phyloP scores from a whole-genome alignment of 257 asterid species.

The Fraxinus pennsylvanica region DNA sequence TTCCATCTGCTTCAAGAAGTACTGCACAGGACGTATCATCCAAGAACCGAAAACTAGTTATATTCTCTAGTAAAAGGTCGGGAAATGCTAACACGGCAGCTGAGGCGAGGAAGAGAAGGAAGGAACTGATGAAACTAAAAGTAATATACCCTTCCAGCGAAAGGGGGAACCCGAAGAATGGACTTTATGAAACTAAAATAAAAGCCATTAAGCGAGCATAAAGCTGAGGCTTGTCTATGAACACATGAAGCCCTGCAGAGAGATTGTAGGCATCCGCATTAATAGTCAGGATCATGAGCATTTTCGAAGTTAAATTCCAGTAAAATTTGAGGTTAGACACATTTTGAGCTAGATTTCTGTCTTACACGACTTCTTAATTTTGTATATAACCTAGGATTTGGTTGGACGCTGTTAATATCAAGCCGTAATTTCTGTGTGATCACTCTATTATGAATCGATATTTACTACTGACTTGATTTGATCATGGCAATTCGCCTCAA shows the following conservation, averaged over 20 bases:
- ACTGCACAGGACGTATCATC: neutral
- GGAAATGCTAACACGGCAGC: conserved; percentile 23
- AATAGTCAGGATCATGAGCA: too few relatives aligned
- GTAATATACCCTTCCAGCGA: conserved; percentile 11
- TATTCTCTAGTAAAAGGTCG: neutral
- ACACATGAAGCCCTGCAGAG: too few relatives aligned
- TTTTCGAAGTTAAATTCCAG: too few relatives aligned
- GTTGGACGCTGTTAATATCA: neutral
- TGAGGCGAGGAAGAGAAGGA: conserved; percentile 48
- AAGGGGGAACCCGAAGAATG: conserved; percentile 28
- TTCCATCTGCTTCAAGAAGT: conserved; percentile 19
- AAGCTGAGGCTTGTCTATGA: neutral
- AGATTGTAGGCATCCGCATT: too few relatives aligned
- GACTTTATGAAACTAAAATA: too few relatives aligned
- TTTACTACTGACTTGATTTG: too few relatives aligned
- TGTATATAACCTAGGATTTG: neutral
- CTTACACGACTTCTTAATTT: neutral
- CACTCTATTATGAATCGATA: too few relatives aligned
- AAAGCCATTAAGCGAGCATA: too few relatives aligned
- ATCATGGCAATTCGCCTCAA: too few relatives aligned
- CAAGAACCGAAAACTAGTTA: conserved; percentile 12
- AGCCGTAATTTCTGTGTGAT: too few relatives aligned
- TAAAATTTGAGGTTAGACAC: neutral
- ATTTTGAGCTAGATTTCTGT: neutral
- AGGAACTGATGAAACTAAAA: conserved; percentile 39